A percentile compares a stretch with the other conserved stretches of the same genome.
Conservation (phyloP, 2,329 filamentous ascomycete genomes). For the Scytalidium sp. region DNA sequence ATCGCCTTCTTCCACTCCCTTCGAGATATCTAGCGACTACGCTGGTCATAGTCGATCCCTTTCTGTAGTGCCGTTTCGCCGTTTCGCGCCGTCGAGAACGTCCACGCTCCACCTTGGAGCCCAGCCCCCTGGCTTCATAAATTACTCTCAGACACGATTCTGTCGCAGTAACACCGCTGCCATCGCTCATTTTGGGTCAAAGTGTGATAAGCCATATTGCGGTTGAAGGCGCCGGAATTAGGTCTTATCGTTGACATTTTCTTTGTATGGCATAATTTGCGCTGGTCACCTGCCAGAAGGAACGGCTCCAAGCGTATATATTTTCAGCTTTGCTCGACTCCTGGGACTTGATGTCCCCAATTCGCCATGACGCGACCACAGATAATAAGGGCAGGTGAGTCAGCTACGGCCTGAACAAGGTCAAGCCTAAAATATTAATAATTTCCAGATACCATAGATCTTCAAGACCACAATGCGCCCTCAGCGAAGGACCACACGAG, state of each 20-base stretch:
- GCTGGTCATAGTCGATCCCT: conserved; percentile 16
- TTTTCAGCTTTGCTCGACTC: not conserved
- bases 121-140: not conserved
- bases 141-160: conserved; percentile 8
- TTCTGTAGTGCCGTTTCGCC: not conserved
- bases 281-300: not conserved
- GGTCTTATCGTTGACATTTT: not conserved
- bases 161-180: conserved; percentile 10
- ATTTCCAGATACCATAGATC: conserved; percentile 81
- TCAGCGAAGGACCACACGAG: conserved; percentile 79
- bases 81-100: not conserved
- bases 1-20: not conserved
- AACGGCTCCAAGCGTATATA: not conserved
- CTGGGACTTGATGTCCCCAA: conserved; percentile 12
- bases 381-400: conserved; percentile 51
- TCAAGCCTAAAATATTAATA: conserved; percentile 21
- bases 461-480: conserved; percentile 79
- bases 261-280: conserved; percentile 9
- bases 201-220: conserved; percentile 1
- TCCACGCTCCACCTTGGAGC: not conserved
- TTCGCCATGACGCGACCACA: conserved; percentile 50
- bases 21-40: conserved; percentile 12
- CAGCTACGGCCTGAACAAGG: conserved; percentile 5
- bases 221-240: not conserved
- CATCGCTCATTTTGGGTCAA: conserved; percentile 11